A percentile compares a stretch with the other conserved stretches of the same genome.
phyloP scores from a whole-genome alignment of 2,329 filamentous ascomycete species.

The Pseudonectria foliicola region DNA sequence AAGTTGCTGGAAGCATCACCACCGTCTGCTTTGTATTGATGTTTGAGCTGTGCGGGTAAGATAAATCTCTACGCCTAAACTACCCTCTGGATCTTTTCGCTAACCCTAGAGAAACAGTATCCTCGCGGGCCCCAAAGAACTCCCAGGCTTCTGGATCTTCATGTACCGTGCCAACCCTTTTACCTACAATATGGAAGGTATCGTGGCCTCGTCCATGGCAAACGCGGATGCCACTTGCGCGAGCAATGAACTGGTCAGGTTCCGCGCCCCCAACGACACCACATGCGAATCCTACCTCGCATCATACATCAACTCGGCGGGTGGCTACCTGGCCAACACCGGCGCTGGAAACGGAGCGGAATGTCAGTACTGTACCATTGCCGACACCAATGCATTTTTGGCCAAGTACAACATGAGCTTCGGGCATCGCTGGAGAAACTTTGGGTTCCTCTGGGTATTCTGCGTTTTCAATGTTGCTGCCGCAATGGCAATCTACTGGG shows the following conservation, averaged over 20 bases:
- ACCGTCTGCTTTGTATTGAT: slow-evolving; percentile 58
- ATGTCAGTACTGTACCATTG: slow-evolving; percentile 40
- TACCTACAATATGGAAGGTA: slow-evolving; percentile 63
- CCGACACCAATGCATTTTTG: slow-evolving; percentile 33
- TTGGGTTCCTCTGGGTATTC: slow-evolving; percentile 47
- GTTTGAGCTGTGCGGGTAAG: slow-evolving; percentile 61
- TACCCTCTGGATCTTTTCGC: not conserved
- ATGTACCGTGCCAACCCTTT: slow-evolving; percentile 70
- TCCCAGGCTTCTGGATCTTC: slow-evolving; percentile 73
- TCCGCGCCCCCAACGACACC: slow-evolving; percentile 47
- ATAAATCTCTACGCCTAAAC: not conserved
- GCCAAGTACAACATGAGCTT: slow-evolving; percentile 37
- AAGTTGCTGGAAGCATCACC: slow-evolving; percentile 57
- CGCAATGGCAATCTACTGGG: slow-evolving; percentile 44
- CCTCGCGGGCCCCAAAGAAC: slow-evolving; percentile 48
- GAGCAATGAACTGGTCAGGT: slow-evolving; percentile 54
- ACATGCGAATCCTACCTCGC: slow-evolving; percentile 52
- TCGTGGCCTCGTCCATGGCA: slow-evolving; percentile 58
- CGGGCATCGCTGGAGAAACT: slow-evolving; percentile 47
- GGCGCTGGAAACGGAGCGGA: slow-evolving; percentile 9
- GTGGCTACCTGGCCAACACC: slow-evolving; percentile 37
- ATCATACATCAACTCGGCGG: slow-evolving; percentile 34
- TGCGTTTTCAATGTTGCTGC: slow-evolving; percentile 44
- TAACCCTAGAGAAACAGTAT: slow-evolving; percentile 39
- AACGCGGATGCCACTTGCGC: slow-evolving; percentile 55